phyloP scores from a whole-genome alignment of 257 asterid species.

The Solanum virginianum region DNA sequence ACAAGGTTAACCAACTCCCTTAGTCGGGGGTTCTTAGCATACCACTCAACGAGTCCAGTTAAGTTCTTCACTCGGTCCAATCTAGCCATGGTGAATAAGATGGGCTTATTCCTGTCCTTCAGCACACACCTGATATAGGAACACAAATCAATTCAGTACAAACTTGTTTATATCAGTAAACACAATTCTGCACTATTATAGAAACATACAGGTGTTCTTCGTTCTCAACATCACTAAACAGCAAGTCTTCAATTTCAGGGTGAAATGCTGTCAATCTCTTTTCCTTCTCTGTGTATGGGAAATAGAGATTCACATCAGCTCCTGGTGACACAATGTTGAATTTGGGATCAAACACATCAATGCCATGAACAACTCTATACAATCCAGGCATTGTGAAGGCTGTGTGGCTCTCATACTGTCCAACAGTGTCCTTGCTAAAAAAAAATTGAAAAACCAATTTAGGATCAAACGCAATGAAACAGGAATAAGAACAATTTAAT shows the following conservation, averaged over 20 bases:
- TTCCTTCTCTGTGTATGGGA: slow-evolving; percentile 57
- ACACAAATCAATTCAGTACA: background rate
- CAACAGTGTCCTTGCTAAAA: slow-evolving; percentile 86
- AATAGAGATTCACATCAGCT: slow-evolving; percentile 71
- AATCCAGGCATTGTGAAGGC: slow-evolving; percentile 97
- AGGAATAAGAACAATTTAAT: background rate
- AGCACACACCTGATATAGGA: slow-evolving; percentile 49
- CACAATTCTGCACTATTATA: background rate
- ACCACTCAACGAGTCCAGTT: slow-evolving; percentile 79
- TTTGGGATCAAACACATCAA: slow-evolving; percentile 85
- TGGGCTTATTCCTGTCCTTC: slow-evolving; percentile 76
- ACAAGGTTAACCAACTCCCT: slow-evolving; percentile 76
- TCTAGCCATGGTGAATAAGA: slow-evolving; percentile 92
- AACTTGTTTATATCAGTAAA: background rate
- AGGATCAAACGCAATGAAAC: background rate
- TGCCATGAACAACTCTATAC: slow-evolving; percentile 90
- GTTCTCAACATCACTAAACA: slow-evolving; percentile 67
- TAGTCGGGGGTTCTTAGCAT: slow-evolving; percentile 72
- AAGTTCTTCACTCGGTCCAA: slow-evolving; percentile 83
- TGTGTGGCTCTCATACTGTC: slow-evolving; percentile 94
- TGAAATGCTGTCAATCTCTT: slow-evolving; percentile 60
- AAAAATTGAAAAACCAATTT: background rate
- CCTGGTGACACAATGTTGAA: slow-evolving; percentile 99
- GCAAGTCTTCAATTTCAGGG: slow-evolving; percentile 76
- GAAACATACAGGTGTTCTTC: slow-evolving; percentile 71